phyloP scores from a whole-genome alignment of 2,329 filamentous ascomycete genomes.

The Aspergillus bombycis region DNA sequence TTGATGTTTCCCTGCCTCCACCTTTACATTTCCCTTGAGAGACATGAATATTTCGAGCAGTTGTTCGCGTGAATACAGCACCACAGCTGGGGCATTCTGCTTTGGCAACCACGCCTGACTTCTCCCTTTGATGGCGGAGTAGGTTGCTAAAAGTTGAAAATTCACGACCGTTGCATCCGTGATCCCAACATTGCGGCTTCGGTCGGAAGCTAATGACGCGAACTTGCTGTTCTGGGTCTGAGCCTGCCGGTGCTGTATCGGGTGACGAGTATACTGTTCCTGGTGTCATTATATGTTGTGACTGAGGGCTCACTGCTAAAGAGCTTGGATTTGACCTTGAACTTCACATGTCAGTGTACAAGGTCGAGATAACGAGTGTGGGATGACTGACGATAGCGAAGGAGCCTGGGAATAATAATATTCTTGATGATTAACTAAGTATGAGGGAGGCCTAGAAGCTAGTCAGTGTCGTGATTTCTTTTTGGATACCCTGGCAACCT shows the following conservation, averaged over 20 bases:
- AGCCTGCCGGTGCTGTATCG: slow-evolving; percentile 28
- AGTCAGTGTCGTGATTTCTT: slow-evolving; percentile 14
- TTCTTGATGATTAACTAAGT: slow-evolving; percentile 36
- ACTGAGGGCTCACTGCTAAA: slow-evolving; percentile 28
- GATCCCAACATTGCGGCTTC: slow-evolving; percentile 97
- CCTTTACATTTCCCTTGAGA: slow-evolving; percentile 90
- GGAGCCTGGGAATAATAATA: slow-evolving; percentile 38
- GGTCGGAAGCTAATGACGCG: slow-evolving; percentile 75
- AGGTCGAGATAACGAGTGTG: neutral
- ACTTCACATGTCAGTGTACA: slow-evolving; percentile 14
- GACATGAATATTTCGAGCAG: slow-evolving; percentile 83
- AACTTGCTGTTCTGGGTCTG: slow-evolving; percentile 55
- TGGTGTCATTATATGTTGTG: slow-evolving; percentile 26
- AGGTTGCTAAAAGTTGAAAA: slow-evolving; percentile 98
- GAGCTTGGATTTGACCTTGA: slow-evolving; percentile 31
- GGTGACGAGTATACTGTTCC: slow-evolving; percentile 33
- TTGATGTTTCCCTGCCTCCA: slow-evolving; percentile 30
- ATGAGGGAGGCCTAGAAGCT: slow-evolving; percentile 31
- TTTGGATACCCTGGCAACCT: slow-evolving; percentile 6
- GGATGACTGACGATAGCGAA: slow-evolving; percentile 33
- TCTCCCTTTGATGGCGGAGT: slow-evolving; percentile 88
- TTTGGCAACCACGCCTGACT: slow-evolving; percentile 87
- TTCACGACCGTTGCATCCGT: slow-evolving; percentile 92
- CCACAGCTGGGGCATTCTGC: slow-evolving; percentile 88
- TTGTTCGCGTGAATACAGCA: slow-evolving; percentile 88